Base-by-base conservation (phyloP, 768 basidiomycete genomes). In the Termitomyces sp. region DNA sequence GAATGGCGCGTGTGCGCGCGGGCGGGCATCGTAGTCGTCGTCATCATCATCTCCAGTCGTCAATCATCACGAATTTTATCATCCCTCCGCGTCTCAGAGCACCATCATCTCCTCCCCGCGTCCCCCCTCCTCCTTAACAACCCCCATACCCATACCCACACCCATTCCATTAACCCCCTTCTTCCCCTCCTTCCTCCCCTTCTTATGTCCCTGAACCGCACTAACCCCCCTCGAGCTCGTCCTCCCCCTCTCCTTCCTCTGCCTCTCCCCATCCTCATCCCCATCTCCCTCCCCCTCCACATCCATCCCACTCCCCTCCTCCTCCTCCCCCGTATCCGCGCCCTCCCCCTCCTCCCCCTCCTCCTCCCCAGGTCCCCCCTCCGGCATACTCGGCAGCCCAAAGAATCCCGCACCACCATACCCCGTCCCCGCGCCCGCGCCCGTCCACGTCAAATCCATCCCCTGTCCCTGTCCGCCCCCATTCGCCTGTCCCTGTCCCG, bases 311-410 rank as follows among this genome's bases (percentile, higher is more conserved):
- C 56, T 58, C 8, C 28, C 58, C 6, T 48, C 54, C 6, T 44
- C 51, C 7, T 18, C 63, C 5, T 49, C 63, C 3, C 13, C 54
- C 2, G 2, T 20, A 1, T n/a, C 51, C 7, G 22, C 38, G 9
- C 38, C 48, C 13, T 49, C 48, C 7, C 8, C 48, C 0, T 11
- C 48, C 7, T 28, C 46, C 28, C 20, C 38, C 35, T 12, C 28
- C 0, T 61, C 60, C 63, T 74, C 75, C 12, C n/a, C n/a, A n/a
- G n/a, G 28, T n/a, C n/a, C 28, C 0, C 63, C 60, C 63, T 74
- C 75, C 12, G 73, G 73, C 73, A 74, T 75, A 39, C 67, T 71
- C 24, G 74, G 73, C 49, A 74, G 40, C 0, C 22, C 53, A 39
- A 54, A 54, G 2, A 24, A 54, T 0, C 13, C 24, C 6, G 35